Percentiles rank a stretch among this genome's conserved stretches.
Evolutionary conservation across 2,329 filamentous ascomycete species (phyloP).

Genomic region (Aspergillus sp.): DNA sequence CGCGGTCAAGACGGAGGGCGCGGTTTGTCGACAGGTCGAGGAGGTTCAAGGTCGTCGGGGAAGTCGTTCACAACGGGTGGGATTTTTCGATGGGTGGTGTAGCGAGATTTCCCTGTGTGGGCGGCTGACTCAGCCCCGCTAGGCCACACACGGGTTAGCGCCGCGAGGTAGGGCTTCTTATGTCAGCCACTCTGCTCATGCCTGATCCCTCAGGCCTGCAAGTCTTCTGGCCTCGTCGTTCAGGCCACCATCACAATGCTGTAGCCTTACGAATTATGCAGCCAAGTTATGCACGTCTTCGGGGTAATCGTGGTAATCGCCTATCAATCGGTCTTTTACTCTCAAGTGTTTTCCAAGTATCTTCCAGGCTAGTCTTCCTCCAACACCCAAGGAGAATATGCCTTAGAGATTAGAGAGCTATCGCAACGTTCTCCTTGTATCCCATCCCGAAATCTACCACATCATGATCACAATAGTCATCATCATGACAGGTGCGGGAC

Average conservation of each 20-base stretch:
- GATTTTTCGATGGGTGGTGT: slow-evolving; percentile 40
- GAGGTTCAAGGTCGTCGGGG: slow-evolving; percentile 37
- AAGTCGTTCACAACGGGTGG: slow-evolving; percentile 29
- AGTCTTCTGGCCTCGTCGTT: neutral
- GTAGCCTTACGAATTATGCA: no score
- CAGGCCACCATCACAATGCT: neutral
- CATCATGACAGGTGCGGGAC: neutral
- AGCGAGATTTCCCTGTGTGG: slow-evolving; percentile 41
- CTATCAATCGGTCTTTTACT: no score
- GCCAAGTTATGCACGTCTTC: no score
- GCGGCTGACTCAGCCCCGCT: slow-evolving; percentile 36
- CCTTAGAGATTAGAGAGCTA: no score
- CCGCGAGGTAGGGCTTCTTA: slow-evolving; percentile 26
- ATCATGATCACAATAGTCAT: neutral
- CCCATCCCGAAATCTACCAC: neutral
- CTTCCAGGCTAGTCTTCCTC: no score
- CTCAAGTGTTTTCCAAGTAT: no score
- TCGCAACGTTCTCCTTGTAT: no score
- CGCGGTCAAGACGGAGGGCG: slow-evolving; percentile 49
- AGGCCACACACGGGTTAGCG: slow-evolving; percentile 21
- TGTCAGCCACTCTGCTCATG: slow-evolving; percentile 16
- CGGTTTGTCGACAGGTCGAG: slow-evolving; percentile 41
- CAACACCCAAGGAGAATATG: no score
- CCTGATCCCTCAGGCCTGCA: neutral
- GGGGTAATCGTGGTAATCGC: no score